Evolutionary conservation across 805 yeast species (phyloP), one percentile per base, ranked within the genome.

Genomic region (Saccharomycopsis sp.): DNA sequence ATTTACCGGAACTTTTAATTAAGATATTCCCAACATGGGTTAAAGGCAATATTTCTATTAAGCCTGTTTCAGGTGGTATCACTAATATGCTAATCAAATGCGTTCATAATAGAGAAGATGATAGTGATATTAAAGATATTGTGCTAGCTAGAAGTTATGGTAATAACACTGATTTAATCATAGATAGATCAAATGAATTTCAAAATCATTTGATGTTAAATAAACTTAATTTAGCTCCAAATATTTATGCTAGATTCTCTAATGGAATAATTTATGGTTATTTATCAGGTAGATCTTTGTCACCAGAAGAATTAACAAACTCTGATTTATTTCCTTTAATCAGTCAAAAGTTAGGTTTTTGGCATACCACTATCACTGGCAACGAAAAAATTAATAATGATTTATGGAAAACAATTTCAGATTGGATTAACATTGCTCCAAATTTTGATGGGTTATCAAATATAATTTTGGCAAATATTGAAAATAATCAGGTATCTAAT

Each of bases 181-280:
- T 81, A 26, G 87, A 82, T 56, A 63, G 92, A 47, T 77, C 77
- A 49, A 62, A 87, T 28, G 92, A 81, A 54, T 78, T 75, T 52
- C 77, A 79, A 15, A 77, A 82, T 42, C 89, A 81, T 54, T 53
- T 76, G 36, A 70, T 75, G 39, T 64, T 82, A 37, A 68, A 76
- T 49, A 66, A 78, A 3, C 62, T 75, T 32, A 62, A 65, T 2
- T 65, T 81, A 46, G 89, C 89, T 0, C 85, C 92, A 1, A 67
- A 77, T 1, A 67, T 81, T 20, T 72, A 72, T 52, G 79, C 83
- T 3, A 60, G 82, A 38, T 79, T 82, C 50, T 71, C 74, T 26
- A 81, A 81, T 55, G 92, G 92, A 1, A 63, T 81, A 32, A 70
- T 81, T 10, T 81, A 81, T 52, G 87, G 84, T 4, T 81, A 63